Conservation (phyloP, 768 basidiomycete genomes). For the Lactarius sanguifluus region DNA sequence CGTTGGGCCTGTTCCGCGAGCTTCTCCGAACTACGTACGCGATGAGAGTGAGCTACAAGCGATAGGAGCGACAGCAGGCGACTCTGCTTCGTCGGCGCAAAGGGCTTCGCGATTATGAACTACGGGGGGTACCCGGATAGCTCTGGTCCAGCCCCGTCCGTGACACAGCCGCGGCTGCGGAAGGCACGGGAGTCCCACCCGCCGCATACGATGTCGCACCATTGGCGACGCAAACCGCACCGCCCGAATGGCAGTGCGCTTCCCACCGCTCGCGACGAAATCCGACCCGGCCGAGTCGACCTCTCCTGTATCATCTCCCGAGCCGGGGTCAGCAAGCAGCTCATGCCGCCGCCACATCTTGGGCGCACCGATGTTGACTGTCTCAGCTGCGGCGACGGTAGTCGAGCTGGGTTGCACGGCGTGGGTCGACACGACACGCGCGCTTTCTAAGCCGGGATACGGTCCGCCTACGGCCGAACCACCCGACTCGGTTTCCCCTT, state of each 20-base stretch:
- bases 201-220: slow-evolving; percentile 57
- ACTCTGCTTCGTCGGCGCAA: slow-evolving; percentile 64
- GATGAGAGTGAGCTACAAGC: neutral
- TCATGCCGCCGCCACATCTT: slow-evolving; percentile 69
- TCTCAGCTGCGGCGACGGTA: slow-evolving; percentile 40
- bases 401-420: slow-evolving; percentile 33
- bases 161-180: slow-evolving; percentile 15
- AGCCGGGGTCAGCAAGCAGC: slow-evolving; percentile 81
- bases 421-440: too few relatives aligned
- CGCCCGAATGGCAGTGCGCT: slow-evolving; percentile 50
- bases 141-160: slow-evolving; percentile 76
- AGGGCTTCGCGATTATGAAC: slow-evolving; percentile 37
- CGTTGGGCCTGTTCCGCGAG: slow-evolving; percentile 63
- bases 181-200: slow-evolving; percentile 35
- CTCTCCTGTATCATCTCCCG: slow-evolving; percentile 78
- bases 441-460: too few relatives aligned
- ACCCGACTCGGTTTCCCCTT: too few relatives aligned
- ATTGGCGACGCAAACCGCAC: slow-evolving; percentile 11
- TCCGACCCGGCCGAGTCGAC: slow-evolving; percentile 88
- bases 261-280: slow-evolving; percentile 62
- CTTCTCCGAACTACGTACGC: slow-evolving; percentile 45
- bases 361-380: slow-evolving; percentile 38
- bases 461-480: too few relatives aligned
- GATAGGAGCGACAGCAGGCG: slow-evolving; percentile 26
- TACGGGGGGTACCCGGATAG: slow-evolving; percentile 59